These are phyloP conservation scores for Hordeum vulgare DNA, from an alignment of 176 grass and related monocot species.

Conservation along the genomic window MorexV3_pseudomolecules_assembly NC_058518.1:508397681-508398180, in stretches of 20 bases:
- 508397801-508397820: too few species aligned
- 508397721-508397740: constrained; percentile 26
- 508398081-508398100: constrained; percentile 26
- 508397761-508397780: constrained; percentile 51
- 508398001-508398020: constrained; percentile 41
- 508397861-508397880: background rate
- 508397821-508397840: constrained; percentile 12
- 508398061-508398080: background rate
- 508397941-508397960: constrained; percentile 47
- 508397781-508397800: background rate
- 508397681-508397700: constrained; percentile 37
- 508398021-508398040: constrained; percentile 69
- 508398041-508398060: constrained; percentile 52
- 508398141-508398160: constrained; percentile 30
- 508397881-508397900: background rate
- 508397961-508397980: constrained; percentile 54
- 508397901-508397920: constrained; percentile 35
- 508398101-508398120: constrained; percentile 42
- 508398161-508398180: constrained; percentile 23
- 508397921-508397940: constrained; percentile 35
- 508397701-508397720: constrained; percentile 42
- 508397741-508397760: constrained; percentile 66
- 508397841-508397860: constrained; percentile 48
- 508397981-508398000: constrained; percentile 39
- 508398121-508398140: constrained; percentile 56